Evolutionary conservation across 1,139 yeast species (phyloP).

Genomic region (Taiozyma sp.): DNA sequence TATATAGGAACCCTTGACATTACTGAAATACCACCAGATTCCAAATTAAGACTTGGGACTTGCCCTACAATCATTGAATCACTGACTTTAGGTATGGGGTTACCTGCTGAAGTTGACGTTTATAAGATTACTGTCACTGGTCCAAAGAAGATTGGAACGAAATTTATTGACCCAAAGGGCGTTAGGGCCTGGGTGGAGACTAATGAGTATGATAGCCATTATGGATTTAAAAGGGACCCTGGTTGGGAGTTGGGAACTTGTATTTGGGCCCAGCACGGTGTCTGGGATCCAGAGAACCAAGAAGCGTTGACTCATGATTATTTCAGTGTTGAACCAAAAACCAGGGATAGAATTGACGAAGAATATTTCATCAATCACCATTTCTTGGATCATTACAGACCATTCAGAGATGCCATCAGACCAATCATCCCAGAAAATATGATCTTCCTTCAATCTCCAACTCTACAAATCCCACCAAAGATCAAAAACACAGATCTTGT

Average conservation of each 20-base stretch:
- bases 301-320: slow-evolving; percentile 41
- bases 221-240: slow-evolving; percentile 61
- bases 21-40: slow-evolving; percentile 41
- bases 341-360: slow-evolving; percentile 41
- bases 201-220: slow-evolving; percentile 48
- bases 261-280: slow-evolving; percentile 71
- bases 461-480: slow-evolving; percentile 71
- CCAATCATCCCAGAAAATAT: slow-evolving; percentile 40
- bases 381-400: slow-evolving; percentile 53
- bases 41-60: slow-evolving; percentile 57
- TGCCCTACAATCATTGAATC: slow-evolving; percentile 63
- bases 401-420: slow-evolving; percentile 46
- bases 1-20: slow-evolving; percentile 50
- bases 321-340: slow-evolving; percentile 37
- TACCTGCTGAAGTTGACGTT: slow-evolving; percentile 55
- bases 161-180: slow-evolving; percentile 62
- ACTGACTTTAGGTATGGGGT: slow-evolving; percentile 66
- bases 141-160: slow-evolving; percentile 56
- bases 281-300: slow-evolving; percentile 52
- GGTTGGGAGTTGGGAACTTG: slow-evolving; percentile 73
- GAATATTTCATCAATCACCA: slow-evolving; percentile 56
- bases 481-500: slow-evolving; percentile 49
- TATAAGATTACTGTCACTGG: slow-evolving; percentile 69
- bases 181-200: slow-evolving; percentile 57
- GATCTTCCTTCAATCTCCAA: slow-evolving; percentile 78